Base-by-base conservation (phyloP, 1,284 basidiomycete species). In the Limonomyces culmigenus region DNA sequence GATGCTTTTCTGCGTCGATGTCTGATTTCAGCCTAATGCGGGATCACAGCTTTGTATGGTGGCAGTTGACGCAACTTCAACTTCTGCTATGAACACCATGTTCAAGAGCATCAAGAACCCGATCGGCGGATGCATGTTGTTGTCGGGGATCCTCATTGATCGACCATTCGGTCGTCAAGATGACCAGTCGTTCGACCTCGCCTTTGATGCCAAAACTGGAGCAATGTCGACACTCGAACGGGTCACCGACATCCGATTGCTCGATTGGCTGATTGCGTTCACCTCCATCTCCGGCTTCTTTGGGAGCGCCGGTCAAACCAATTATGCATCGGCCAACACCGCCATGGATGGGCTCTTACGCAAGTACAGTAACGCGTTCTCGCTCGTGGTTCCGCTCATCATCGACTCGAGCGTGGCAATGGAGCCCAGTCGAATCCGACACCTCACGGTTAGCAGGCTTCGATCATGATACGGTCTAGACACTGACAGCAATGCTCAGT, bases 241-340 rank as follows among this genome's bases (percentile, higher is more conserved):
- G 10, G 42, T 42, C 1, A 18, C 51, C 6, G 37, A 47, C 27
- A 40, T 47, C 17, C 47, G 33, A 4, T 40, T 19, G 5, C 41
- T 61, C 15, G 60, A 63, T 20, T 63, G 61, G 42, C 29, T 60
- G 2, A 39, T 62, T 25, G 45, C 51, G 0, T 54, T 60, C 38
- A 57, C 59, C 0, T 59, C 58, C 0, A 45, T 60, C 1, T 45
- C 53, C 2, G 52, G 49, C 1, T 32, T 54, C n/a, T 52, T 59
- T 32, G 62, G 62, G 5, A 58, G 50, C 39, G 44, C 49, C 8
- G 62, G 60, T 1, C 60, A 64, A n/a, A 27, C 25, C 10, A 27
- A 27, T n/a, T 27, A 27, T n/a, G 25, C 25, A 29, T 61, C 59
- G 30, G 59, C 58, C 2, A 59, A 59, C 38, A 51, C 55, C 4